Conservation (phyloP, 352 stramenopile genomes). For the Globisporangium echinulatum region DNA sequence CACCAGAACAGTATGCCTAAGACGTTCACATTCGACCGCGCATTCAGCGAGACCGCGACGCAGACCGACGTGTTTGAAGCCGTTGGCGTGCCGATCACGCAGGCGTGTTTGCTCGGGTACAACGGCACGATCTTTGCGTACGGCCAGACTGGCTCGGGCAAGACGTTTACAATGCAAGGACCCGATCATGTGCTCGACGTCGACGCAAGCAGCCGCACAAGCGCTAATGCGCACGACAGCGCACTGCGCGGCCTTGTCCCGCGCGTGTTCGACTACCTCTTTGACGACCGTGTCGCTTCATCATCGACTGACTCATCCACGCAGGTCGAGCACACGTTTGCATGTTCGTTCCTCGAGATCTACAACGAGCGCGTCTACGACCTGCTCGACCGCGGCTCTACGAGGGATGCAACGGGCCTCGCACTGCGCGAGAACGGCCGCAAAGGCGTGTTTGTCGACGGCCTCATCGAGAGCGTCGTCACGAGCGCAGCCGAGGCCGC, state of each 20-base stretch:
- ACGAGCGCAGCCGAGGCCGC: constrained; percentile 56
- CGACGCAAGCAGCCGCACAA: constrained; percentile 19
- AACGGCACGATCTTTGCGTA: constrained; percentile 88
- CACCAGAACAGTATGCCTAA: constrained; percentile 23
- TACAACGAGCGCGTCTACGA: constrained; percentile 95
- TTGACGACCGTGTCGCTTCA: constrained; percentile 36
- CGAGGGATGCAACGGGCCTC: constrained; percentile 46
- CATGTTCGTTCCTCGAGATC: constrained; percentile 92
- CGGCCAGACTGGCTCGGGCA: constrained; percentile 77
- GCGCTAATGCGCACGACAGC: constrained; percentile 24
- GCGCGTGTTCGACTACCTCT: constrained; percentile 81
- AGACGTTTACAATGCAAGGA: constrained; percentile 86
- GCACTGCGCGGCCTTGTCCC: constrained; percentile 62
- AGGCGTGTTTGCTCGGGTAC: constrained; percentile 73
- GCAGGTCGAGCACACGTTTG: constrained; percentile 58
- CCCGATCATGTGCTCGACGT: constrained; percentile 60
- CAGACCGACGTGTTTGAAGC: constrained; percentile 91
- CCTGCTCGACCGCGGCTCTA: constrained; percentile 68
- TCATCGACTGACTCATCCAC: constrained; percentile 3
- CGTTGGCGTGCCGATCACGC: constrained; percentile 79
- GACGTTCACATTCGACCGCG: constrained; percentile 89
- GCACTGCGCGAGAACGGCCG: constrained; percentile 68
- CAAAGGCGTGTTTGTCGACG: constrained; percentile 72
- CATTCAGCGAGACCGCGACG: constrained; percentile 84
- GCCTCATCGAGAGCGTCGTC: constrained; percentile 69